phyloP scores from a whole-genome alignment of 2,329 filamentous ascomycete genomes.

The Annulohypoxylon truncatum region DNA sequence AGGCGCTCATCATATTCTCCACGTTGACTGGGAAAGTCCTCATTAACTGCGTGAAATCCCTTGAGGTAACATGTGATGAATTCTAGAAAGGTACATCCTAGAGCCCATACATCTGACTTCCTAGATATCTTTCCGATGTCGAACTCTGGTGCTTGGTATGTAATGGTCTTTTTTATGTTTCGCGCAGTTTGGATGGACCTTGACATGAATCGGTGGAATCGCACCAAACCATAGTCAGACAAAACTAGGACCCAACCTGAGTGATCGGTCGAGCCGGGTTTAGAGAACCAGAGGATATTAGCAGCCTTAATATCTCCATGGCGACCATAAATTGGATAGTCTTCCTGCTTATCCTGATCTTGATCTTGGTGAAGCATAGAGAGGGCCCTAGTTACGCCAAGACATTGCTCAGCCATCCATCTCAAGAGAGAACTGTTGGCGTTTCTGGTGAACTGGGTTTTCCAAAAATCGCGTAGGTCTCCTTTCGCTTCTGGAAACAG shows the following conservation, averaged over 20 bases:
- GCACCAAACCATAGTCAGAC: conserved; percentile 23
- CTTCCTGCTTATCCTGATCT: background rate
- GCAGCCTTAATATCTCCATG: conserved; percentile 33
- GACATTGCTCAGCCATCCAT: conserved; percentile 26
- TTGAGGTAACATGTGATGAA: conserved; percentile 18
- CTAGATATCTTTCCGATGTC: conserved; percentile 26
- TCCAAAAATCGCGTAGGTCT: conserved; percentile 17
- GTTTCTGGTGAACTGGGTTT: background rate
- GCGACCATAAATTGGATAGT: conserved; percentile 25
- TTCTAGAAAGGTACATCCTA: conserved; percentile 28
- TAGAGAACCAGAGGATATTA: conserved; percentile 30
- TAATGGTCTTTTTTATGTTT: conserved; percentile 18
- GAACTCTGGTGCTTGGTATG: conserved; percentile 32
- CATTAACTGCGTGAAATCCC: conserved; percentile 10
- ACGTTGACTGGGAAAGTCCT: conserved; percentile 17
- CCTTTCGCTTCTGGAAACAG: conserved; percentile 30
- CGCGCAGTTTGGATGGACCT: conserved; percentile 19
- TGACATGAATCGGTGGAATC: conserved; percentile 20
- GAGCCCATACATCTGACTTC: conserved; percentile 31
- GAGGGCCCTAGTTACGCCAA: conserved; percentile 16
- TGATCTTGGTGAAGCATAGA: conserved; percentile 26
- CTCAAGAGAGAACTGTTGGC: background rate
- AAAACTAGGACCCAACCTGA: conserved; percentile 18
- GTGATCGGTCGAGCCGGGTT: background rate
- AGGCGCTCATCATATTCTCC: conserved; percentile 5